These are phyloP conservation scores for Lantana camara DNA, from an alignment of 257 asterid genomes.

Conservation along the genomic window DNA sequence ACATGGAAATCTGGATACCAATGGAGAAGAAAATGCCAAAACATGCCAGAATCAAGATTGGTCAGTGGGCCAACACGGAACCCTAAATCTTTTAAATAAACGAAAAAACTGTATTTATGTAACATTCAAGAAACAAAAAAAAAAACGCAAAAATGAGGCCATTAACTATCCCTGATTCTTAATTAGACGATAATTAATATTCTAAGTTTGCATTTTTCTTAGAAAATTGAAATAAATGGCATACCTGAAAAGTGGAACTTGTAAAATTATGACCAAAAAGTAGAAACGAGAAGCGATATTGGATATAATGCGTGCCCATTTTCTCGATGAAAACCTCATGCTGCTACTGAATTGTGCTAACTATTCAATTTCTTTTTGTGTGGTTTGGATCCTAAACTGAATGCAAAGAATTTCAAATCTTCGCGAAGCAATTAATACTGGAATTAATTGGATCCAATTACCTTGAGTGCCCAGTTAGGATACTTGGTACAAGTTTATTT, in stretches of 20 bases:
- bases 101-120: background rate
- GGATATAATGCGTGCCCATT: slow-evolving; percentile 49
- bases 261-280: slow-evolving; percentile 55
- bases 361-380: background rate
- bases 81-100: background rate
- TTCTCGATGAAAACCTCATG: slow-evolving; percentile 57
- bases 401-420: no score
- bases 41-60: no score
- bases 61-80: slow-evolving; percentile 7
- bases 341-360: slow-evolving; percentile 26
- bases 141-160: no score
- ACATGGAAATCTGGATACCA: slow-evolving; percentile 56
- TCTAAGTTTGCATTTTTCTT: no score
- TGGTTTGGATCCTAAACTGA: no score
- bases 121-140: background rate
- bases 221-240: background rate
- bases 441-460: no score
- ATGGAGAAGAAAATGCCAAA: background rate
- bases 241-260: slow-evolving; percentile 76
- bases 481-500: no score
- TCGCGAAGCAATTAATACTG: no score
- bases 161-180: no score
- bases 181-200: no score
- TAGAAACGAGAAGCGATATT: slow-evolving; percentile 45
- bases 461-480: no score